Evolutionary conservation across 805 yeast genomes (phyloP), one percentile per base, ranked within the genome.

Genomic region (Kuraishia piskuri): DNA sequence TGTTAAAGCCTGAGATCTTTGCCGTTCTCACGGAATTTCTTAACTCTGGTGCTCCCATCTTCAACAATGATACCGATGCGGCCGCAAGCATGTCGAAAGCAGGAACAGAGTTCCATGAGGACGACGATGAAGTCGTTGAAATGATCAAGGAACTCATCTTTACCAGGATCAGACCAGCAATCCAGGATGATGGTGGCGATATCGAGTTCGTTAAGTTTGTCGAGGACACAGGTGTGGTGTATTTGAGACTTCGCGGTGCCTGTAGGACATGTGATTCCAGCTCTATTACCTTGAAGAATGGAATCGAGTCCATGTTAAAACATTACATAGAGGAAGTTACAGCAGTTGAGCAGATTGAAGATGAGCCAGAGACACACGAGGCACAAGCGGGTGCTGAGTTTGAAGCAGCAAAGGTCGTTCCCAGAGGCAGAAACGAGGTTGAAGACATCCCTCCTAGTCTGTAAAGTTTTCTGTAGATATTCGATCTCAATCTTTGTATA

Each of bases 141-240:
- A 86, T 91, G 86, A 90, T 94, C 63, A 88, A 90, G 61, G 98
- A 94, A 65, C 76, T 94, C 54, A 85, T 95, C 54, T 95, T 88
- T 56, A 94, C 99, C 1, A 83, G 97, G 65, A 91, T 94, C 51
- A 84, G 97, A 64, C 99, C 99, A 1, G 97, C 98, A 1, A 90
- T 94, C 54, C 96, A 90, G 71, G 99, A 94, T 63, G 99, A 94
- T 63, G 99, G 99, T 57, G 99, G 99, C 36, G 98, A 94, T 64
- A 84, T 94, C 57, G 91, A 89, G 61, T 95, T 83, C 67, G 79
- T 88, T 55, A 94, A 89, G 5, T 91, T 88, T 65, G 89, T 88
- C 54, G 90, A 86, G 57, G 88, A 85, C 55, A 77, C 86, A 0
- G 99, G 99, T 1, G 83, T 86, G 14, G 98, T 95, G 6, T 88